phyloP scores from a whole-genome alignment of 805 yeast genomes.

The Wickerhamiella allomyrinae region DNA sequence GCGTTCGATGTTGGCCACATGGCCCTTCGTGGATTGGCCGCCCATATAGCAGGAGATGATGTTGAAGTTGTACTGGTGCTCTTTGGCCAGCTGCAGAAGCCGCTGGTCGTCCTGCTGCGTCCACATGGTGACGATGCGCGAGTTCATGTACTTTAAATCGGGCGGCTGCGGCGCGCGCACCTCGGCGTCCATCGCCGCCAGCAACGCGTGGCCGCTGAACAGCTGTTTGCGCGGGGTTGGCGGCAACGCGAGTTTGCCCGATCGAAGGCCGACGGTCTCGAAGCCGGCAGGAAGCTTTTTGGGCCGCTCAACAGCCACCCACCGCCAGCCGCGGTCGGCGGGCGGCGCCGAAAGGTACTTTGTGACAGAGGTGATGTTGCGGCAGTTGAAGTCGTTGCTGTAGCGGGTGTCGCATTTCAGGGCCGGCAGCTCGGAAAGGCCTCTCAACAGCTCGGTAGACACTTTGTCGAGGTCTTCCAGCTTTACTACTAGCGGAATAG shows the following conservation, averaged over 20 bases:
- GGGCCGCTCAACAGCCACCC: slow-evolving; percentile 20
- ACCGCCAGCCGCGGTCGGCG: slow-evolving; percentile 20
- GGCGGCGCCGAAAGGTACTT: slow-evolving; percentile 21
- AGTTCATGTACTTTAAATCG: slow-evolving; percentile 58
- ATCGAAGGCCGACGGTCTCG: neutral
- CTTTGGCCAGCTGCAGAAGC: slow-evolving; percentile 67
- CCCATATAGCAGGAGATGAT: slow-evolving; percentile 71
- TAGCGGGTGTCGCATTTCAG: slow-evolving; percentile 11
- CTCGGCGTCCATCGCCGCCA: slow-evolving; percentile 6
- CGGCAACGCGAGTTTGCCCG: neutral
- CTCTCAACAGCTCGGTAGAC: slow-evolving; percentile 9
- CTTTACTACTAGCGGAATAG: slow-evolving; percentile 12
- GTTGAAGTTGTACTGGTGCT: slow-evolving; percentile 87
- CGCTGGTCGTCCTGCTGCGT: slow-evolving; percentile 81
- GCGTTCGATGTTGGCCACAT: slow-evolving; percentile 79
- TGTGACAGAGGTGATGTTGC: slow-evolving; percentile 22
- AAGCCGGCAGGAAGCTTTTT: slow-evolving; percentile 1
- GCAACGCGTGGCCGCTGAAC: neutral
- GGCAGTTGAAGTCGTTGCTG: slow-evolving; percentile 10
- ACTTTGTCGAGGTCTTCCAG: slow-evolving; percentile 4
- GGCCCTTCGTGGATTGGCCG: slow-evolving; percentile 49
- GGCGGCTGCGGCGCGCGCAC: slow-evolving; percentile 91
- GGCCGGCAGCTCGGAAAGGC: slow-evolving; percentile 15
- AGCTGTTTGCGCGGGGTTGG: neutral
- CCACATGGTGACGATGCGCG: slow-evolving; percentile 90